Evolutionary conservation across 2,329 filamentous ascomycete species (phyloP), one percentile per base, ranked within the genome.

Genomic region (Calonectria hongkongensis): DNA sequence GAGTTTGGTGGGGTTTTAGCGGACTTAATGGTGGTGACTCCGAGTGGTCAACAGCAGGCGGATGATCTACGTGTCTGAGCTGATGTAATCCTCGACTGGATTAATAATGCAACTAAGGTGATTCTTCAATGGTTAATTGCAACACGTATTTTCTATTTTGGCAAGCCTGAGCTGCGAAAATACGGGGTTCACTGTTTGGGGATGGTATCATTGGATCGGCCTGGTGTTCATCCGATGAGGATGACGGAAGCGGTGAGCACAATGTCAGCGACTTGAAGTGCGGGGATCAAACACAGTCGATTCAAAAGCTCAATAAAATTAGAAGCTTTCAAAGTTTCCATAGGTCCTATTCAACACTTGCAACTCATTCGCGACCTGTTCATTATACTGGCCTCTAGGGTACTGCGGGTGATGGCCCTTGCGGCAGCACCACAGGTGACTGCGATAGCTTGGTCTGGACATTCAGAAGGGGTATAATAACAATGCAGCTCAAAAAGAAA

Each of bases 1-100:
- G 27, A 54, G 25, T 15, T 51, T 39, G 45, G 73, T 72, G 78
- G 78, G 74, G 78, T 80, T 60, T 79, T 79, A 74, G 30, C 71
- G 72, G 78, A 77, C 16, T 66, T 75, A 68, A 41, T 21, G 13
- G n/a, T n/a, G 28, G 18, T 45, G 25, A 28, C 51, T 28, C 45
- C 28, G 48, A 54, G 33, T 25, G 28, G 51, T 39, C 8, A 33
- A 63, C 25, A 9, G 39, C 58, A 9, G 33, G 45, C 39, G 41
- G 45, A 15, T 30, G 54, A 30, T 25, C 47, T 39, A 5, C n/a
- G 50, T 27, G 13, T 13, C 27, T 43, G 13, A 25, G 65, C 70
- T 72, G 41, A 72, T 72, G 66, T 68, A 72, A 72, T 65, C 65
- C 58, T 15, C 41, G 30, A 13, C 18, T 45, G 30, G 48, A 68